A percentile compares a stretch with the other conserved stretches of the same genome.
phyloP scores from a whole-genome alignment of 139 green algal species.

The Picochlorum costavermella region DNA sequence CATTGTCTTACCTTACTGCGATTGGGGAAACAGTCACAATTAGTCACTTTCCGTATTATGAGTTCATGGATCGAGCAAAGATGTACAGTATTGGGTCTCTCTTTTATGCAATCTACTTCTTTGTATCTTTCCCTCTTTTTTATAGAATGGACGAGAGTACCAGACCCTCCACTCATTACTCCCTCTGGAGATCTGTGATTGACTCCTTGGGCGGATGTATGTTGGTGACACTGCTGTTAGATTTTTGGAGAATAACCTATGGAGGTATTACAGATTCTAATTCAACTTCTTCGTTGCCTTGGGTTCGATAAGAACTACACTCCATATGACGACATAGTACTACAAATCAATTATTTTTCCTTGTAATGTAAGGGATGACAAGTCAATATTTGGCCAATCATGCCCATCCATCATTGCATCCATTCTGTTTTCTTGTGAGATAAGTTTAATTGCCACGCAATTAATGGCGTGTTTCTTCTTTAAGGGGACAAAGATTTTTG shows the following conservation, averaged over 20 bases:
- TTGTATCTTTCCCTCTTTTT: constrained; percentile 90
- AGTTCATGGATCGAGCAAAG: constrained; percentile 43
- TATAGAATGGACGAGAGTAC: constrained; percentile 68
- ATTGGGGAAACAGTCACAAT: constrained; percentile 95
- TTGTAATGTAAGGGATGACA: neutral
- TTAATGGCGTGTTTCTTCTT: neutral
- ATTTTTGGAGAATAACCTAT: too few relatives aligned
- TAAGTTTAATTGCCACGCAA: constrained; percentile 3
- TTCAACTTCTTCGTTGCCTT: too few relatives aligned
- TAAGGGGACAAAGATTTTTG: neutral
- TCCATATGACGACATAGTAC: too few relatives aligned
- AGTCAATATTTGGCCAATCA: constrained; percentile 5
- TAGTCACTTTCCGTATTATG: constrained; percentile 92
- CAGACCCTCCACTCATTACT: constrained; percentile 8
- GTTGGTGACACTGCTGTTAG: constrained; percentile 56
- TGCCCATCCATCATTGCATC: constrained; percentile 9
- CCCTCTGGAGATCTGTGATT: constrained; percentile 33
- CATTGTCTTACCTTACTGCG: constrained; percentile 82
- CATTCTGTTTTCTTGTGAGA: constrained; percentile 12
- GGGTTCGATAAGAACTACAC: too few relatives aligned
- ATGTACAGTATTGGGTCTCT: constrained; percentile 92
- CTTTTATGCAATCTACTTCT: constrained; percentile 99
- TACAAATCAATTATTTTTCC: too few relatives aligned
- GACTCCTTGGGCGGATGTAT: constrained; percentile 68
- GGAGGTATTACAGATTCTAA: too few relatives aligned